Percentiles rank a stretch among this genome's conserved stretches.
Evolutionary conservation across 164 flowering plant genomes (phyloP).

Genomic region (Nelumbo lutea): DNA sequence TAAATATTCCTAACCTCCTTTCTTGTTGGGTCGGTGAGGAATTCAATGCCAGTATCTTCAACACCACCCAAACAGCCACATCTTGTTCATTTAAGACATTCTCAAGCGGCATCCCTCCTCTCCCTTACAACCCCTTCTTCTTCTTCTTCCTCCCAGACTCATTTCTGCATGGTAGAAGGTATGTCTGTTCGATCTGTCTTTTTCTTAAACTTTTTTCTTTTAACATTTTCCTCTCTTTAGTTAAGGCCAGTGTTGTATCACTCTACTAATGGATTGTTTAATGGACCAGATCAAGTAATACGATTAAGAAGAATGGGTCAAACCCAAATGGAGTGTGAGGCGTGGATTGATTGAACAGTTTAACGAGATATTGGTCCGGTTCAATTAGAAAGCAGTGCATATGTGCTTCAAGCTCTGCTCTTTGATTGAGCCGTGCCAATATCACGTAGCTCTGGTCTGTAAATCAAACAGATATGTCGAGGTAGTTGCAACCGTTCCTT

Average conservation of each 20-base stretch:
- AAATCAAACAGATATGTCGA: neutral
- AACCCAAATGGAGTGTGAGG: neutral
- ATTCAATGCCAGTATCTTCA: conserved; percentile 33
- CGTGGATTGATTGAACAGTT: neutral
- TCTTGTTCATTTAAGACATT: conserved; percentile 4
- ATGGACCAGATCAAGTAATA: neutral
- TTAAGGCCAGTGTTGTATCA: neutral
- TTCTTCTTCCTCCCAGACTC: neutral
- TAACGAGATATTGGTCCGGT: conserved; percentile 47
- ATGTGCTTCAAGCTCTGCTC: conserved; percentile 22
- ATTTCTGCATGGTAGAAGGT: no score
- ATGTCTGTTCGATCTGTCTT: neutral
- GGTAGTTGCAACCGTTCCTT: no score
- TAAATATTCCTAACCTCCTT: conserved; percentile 37
- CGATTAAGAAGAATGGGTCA: neutral
- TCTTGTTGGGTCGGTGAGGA: conserved; percentile 30
- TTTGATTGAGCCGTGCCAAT: conserved; percentile 82
- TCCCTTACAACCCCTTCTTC: neutral
- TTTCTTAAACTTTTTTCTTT: neutral
- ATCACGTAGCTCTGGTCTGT: conserved; percentile 36
- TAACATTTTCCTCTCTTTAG: neutral
- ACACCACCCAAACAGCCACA: conserved; percentile 16
- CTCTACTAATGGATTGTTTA: neutral
- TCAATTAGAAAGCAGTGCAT: conserved; percentile 36
- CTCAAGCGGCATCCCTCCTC: neutral